These are phyloP conservation scores for Alternaria sp. DNA, from an alignment of 2,329 filamentous ascomycete genomes.

Conservation along the genomic window DNA sequence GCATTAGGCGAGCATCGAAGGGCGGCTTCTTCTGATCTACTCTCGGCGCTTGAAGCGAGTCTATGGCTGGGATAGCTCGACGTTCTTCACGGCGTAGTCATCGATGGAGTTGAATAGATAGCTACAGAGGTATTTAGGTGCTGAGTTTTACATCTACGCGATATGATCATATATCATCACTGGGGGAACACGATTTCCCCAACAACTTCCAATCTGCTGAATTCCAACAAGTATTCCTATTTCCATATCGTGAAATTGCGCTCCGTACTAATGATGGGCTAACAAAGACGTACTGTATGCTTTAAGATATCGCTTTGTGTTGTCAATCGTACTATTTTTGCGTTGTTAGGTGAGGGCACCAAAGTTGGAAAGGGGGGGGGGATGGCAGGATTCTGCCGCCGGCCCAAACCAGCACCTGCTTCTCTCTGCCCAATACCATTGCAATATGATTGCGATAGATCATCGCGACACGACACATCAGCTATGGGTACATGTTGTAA, in stretches of 20 bases:
- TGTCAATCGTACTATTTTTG: background rate
- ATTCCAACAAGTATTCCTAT: too few relatives aligned
- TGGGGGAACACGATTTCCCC: too few relatives aligned
- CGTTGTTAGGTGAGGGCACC: background rate
- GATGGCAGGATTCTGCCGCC: background rate
- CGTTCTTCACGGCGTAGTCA: conserved; percentile 16
- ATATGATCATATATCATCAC: background rate
- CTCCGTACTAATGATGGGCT: too few relatives aligned
- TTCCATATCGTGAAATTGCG: too few relatives aligned
- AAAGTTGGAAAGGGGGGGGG: background rate
- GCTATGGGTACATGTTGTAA: too few relatives aligned
- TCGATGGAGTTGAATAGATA: background rate
- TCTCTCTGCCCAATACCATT: background rate
- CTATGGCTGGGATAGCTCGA: conserved; percentile 25
- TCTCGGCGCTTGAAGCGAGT: conserved; percentile 21
- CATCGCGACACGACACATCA: background rate
- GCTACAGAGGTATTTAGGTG: background rate
- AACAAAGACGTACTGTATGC: background rate
- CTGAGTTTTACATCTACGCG: background rate
- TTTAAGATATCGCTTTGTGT: background rate
- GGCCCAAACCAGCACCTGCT: background rate
- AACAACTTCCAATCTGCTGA: background rate
- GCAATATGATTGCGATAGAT: background rate
- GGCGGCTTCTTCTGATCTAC: conserved; percentile 17
- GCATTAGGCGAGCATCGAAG: conserved; percentile 28